These are phyloP conservation scores for Tricholoma saponaceum DNA, from an alignment of 768 basidiomycete genomes.

Conservation along the genomic window DNA sequence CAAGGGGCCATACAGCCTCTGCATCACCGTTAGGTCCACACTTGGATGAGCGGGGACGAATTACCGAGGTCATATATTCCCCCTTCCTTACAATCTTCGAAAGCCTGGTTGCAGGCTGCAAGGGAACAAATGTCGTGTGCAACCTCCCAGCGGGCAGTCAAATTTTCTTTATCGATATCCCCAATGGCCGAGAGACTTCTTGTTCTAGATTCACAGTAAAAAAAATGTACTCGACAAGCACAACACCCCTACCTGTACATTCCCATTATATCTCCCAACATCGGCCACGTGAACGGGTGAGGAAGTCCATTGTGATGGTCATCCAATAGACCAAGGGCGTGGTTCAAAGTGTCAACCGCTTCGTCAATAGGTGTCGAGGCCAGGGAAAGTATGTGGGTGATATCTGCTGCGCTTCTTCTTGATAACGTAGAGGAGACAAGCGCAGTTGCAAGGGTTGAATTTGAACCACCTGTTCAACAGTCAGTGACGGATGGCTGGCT, in stretches of 20 bases:
- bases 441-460: slow-evolving; percentile 22
- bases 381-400: slow-evolving; percentile 51
- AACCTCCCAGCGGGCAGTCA: slow-evolving; percentile 51
- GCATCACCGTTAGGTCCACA: slow-evolving; percentile 2
- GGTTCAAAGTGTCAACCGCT: slow-evolving; percentile 44
- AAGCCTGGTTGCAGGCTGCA: slow-evolving; percentile 54
- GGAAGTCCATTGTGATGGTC: slow-evolving; percentile 32
- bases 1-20: slow-evolving; percentile 76
- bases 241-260: slow-evolving; percentile 41
- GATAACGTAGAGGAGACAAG: slow-evolving; percentile 44
- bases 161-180: slow-evolving; percentile 32
- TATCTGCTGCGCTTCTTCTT: slow-evolving; percentile 51
- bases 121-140: slow-evolving; percentile 67
- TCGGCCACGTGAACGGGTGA: slow-evolving; percentile 36
- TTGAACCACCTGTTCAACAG: slow-evolving; percentile 4
- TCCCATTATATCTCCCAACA: slow-evolving; percentile 44
- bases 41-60: background rate
- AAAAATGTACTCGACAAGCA: background rate
- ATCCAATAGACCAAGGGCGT: slow-evolving; percentile 44
- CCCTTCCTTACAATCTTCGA: slow-evolving; percentile 61
- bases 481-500: background rate
- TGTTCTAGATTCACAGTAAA: slow-evolving; percentile 1
- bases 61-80: slow-evolving; percentile 63
- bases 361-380: slow-evolving; percentile 36
- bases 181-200: slow-evolving; percentile 13